A percentile compares a stretch with the other conserved stretches of the same genome.
Evolutionary conservation across 1,284 basidiomycete genomes (phyloP).

Genomic region (Agaricales sp.): DNA sequence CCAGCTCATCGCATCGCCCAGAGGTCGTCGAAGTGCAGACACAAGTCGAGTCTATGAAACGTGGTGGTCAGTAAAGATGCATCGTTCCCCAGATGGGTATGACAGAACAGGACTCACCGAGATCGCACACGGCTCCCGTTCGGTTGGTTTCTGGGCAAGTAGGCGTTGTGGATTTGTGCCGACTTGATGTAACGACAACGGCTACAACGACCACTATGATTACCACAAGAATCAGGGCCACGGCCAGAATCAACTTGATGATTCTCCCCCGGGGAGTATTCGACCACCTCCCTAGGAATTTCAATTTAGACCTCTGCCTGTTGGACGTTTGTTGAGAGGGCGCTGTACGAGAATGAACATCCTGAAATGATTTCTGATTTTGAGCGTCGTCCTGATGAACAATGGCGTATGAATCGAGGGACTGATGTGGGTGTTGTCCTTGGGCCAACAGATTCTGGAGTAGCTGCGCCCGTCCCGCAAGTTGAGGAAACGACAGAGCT

Average conservation of each 20-base stretch:
- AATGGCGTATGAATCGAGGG: constrained; percentile 14
- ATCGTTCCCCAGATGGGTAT: too few relatives aligned
- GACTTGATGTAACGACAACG: constrained; percentile 27
- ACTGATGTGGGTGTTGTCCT: constrained; percentile 39
- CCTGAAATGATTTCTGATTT: not conserved
- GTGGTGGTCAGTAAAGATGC: constrained; percentile 6
- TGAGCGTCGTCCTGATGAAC: not conserved
- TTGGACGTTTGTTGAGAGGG: not conserved
- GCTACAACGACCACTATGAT: constrained; percentile 29
- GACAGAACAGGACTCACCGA: constrained; percentile 30
- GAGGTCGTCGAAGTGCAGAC: constrained; percentile 38
- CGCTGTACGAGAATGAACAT: not conserved
- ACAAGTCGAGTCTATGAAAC: constrained; percentile 43
- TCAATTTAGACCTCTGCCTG: not conserved
- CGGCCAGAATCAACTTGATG: constrained; percentile 21
- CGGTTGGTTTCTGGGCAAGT: constrained; percentile 27
- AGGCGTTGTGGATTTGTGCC: constrained; percentile 14
- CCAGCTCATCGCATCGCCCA: constrained; percentile 41
- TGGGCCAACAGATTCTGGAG: constrained; percentile 39
- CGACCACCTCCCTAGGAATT: not conserved
- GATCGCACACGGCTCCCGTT: constrained; percentile 39
- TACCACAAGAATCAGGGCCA: constrained; percentile 24
- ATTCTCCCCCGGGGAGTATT: constrained; percentile 7
- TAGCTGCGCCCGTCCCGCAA: constrained; percentile 39
- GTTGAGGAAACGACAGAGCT: constrained; percentile 34